Evolutionary conservation across 1,139 yeast species (phyloP), one percentile per base, ranked within the genome.

Genomic region (Protomyces macrosporus): DNA sequence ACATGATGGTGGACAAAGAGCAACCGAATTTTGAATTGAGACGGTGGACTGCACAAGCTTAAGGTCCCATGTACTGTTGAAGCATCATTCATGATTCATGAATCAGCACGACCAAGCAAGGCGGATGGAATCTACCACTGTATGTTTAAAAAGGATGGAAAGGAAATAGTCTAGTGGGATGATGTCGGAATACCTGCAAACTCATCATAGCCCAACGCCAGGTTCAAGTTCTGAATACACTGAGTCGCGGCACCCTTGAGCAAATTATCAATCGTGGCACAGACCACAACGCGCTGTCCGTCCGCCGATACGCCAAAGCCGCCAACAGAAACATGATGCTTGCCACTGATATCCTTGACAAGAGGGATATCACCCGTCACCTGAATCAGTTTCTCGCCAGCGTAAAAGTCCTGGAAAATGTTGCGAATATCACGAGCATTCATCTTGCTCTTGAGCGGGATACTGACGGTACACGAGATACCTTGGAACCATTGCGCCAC

Each of bases 401-500:
- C 87, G 75, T 89, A 93, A 73, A 90, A 83, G 55, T 90, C 95
- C 76, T 89, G 95, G 79, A 88, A 93, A 68, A 93, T 77, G 75
- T 87, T 84, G 76, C 95, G 84, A 69, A 90, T 83, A 66, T 90
- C 96, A 73, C 96, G 84, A 7, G 93, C 81, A 10, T 95, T 83
- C 70, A 91, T 78, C 55, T 86, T 82, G 66, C 82, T 81, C 72
- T 84, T 85, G 72, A 93, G 82, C 63, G 98, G 98, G 67, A 93
- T 88, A 62, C 90, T 86, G 67, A 93, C 87, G 34, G 99, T 93
- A 73, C 88, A 89, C 1, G 96, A 81, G 70, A 93, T 93, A 70
- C 99, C 98, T 78, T 93, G 98, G 84, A 95, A 93, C 98, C 98
- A 93, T 75, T 88, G 96, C 1, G 97, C 98, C 66, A 93, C 98